These are phyloP conservation scores for Aulographum hederae DNA, from an alignment of 2,329 filamentous ascomycete genomes.

Conservation along the genomic window DNA sequence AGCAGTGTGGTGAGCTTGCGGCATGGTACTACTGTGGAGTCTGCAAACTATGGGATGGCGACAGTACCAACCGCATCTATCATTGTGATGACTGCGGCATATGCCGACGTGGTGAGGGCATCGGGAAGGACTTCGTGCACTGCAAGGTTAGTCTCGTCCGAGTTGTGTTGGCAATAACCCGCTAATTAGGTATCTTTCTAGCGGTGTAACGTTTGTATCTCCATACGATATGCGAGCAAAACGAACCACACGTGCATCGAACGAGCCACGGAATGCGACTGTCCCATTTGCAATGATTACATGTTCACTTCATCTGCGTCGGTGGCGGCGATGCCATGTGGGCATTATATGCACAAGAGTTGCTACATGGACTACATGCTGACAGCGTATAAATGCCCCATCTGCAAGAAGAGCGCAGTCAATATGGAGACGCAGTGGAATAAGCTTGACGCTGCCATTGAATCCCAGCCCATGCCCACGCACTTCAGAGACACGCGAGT, in stretches of 20 bases:
- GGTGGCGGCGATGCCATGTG: slow-evolving; percentile 88
- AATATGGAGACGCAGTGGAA: slow-evolving; percentile 96
- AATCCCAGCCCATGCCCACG: slow-evolving; percentile 75
- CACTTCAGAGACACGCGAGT: slow-evolving; percentile 68
- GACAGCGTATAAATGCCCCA: slow-evolving; percentile 85
- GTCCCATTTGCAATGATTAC: slow-evolving; percentile 91
- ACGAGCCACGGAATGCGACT: slow-evolving; percentile 83
- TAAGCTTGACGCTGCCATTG: slow-evolving; percentile 73
- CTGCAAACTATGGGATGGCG: slow-evolving; percentile 95
- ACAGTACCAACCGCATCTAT: slow-evolving; percentile 79
- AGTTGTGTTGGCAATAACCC: neutral
- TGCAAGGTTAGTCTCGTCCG: slow-evolving; percentile 64
- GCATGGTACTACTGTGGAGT: slow-evolving; percentile 86
- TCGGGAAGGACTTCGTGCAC: slow-evolving; percentile 95
- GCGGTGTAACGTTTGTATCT: slow-evolving; percentile 69
- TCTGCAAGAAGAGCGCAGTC: slow-evolving; percentile 88
- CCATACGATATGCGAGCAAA: slow-evolving; percentile 59
- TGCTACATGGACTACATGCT: slow-evolving; percentile 83
- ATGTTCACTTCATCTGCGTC: slow-evolving; percentile 82
- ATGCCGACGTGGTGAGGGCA: slow-evolving; percentile 71
- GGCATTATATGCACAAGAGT: slow-evolving; percentile 82
- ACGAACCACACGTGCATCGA: slow-evolving; percentile 83
- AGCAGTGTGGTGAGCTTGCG: slow-evolving; percentile 54
- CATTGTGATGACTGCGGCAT: slow-evolving; percentile 95
- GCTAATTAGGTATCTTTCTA: neutral